Evolutionary conservation across 2,329 filamentous ascomycete genomes (phyloP).

Genomic region (Penicillium fuscoglaucum): DNA sequence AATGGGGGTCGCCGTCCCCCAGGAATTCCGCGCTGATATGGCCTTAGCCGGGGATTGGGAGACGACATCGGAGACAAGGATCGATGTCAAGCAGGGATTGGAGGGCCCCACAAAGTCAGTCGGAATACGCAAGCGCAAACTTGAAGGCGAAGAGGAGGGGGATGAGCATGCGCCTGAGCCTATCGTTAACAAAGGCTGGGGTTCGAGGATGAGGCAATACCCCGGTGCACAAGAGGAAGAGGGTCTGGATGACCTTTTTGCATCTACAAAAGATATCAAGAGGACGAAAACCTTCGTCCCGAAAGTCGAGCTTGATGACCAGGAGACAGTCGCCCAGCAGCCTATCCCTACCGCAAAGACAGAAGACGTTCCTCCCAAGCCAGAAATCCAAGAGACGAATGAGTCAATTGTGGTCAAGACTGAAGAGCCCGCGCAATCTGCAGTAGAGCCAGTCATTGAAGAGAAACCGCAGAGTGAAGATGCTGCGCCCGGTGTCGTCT

Average conservation of each 20-base stretch:
- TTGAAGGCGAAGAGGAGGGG: conserved; percentile 45
- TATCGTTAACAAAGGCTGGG: conserved; percentile 46
- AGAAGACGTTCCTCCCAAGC: conserved; percentile 18
- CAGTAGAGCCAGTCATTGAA: conserved; percentile 5
- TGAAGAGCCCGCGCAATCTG: conserved; percentile 25
- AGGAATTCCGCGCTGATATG: conserved; percentile 74
- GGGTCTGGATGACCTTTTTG: conserved; percentile 47
- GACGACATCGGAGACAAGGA: conserved; percentile 55
- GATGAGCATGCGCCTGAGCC: conserved; percentile 33
- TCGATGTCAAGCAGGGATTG: conserved; percentile 43
- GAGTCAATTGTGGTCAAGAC: conserved; percentile 24
- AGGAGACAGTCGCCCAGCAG: conserved; percentile 13
- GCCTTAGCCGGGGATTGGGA: conserved; percentile 90
- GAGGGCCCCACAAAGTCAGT: conserved; percentile 43
- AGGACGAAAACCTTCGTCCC: conserved; percentile 29
- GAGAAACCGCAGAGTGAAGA: conserved; percentile 25
- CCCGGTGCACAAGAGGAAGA: conserved; percentile 41
- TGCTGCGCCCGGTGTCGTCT: conserved; percentile 39
- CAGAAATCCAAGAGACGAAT: conserved; percentile 15
- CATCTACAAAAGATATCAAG: conserved; percentile 42
- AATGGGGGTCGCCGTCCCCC: conserved; percentile 81
- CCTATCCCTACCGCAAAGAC: conserved; percentile 12
- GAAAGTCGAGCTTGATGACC: conserved; percentile 15
- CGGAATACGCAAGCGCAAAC: conserved; percentile 49
- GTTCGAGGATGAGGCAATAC: conserved; percentile 43